Evolutionary conservation across 306 rosid genomes (phyloP).

Genomic region (Cucumis melo): DNA sequence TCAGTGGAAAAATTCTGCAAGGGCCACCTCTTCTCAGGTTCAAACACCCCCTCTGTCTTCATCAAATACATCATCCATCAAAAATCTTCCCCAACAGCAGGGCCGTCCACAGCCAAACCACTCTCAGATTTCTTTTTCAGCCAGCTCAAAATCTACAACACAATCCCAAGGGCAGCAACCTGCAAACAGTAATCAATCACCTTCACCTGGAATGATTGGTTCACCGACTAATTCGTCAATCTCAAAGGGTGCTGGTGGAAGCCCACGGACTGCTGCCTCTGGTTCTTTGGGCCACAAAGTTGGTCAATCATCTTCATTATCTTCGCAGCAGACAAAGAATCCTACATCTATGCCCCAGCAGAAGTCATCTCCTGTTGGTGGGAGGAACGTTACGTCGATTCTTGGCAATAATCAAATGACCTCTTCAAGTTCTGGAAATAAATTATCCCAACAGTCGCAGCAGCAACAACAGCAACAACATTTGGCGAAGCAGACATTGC

Average conservation of each 20-base stretch:
- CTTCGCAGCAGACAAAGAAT: slow-evolving; percentile 64
- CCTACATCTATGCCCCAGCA: slow-evolving; percentile 28
- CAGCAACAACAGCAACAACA: slow-evolving; percentile 18
- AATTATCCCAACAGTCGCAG: slow-evolving; percentile 42
- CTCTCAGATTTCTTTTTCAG: slow-evolving; percentile 74
- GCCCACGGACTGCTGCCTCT: slow-evolving; percentile 70
- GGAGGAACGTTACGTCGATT: slow-evolving; percentile 62
- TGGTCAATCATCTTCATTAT: slow-evolving; percentile 46
- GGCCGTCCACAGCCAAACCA: slow-evolving; percentile 54
- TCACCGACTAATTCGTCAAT: slow-evolving; percentile 80
- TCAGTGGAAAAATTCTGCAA: slow-evolving; percentile 74
- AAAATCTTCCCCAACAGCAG: slow-evolving; percentile 58
- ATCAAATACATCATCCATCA: slow-evolving; percentile 34
- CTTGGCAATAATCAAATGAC: slow-evolving; percentile 50
- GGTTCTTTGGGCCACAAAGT: slow-evolving; percentile 46
- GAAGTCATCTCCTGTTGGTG: slow-evolving; percentile 79
- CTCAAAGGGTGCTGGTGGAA: slow-evolving; percentile 75
- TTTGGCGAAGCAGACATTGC: slow-evolving; percentile 47
- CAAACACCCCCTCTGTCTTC: slow-evolving; percentile 52
- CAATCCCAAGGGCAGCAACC: slow-evolving; percentile 48
- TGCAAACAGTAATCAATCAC: slow-evolving; percentile 40
- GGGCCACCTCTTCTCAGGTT: slow-evolving; percentile 39
- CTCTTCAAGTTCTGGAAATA: slow-evolving; percentile 32
- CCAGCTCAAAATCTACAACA: slow-evolving; percentile 49
- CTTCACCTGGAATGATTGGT: slow-evolving; percentile 70